These are phyloP conservation scores for Aspergillus ochraceoroseus DNA, from an alignment of 2,329 filamentous ascomycete genomes.

Conservation along the genomic window DNA sequence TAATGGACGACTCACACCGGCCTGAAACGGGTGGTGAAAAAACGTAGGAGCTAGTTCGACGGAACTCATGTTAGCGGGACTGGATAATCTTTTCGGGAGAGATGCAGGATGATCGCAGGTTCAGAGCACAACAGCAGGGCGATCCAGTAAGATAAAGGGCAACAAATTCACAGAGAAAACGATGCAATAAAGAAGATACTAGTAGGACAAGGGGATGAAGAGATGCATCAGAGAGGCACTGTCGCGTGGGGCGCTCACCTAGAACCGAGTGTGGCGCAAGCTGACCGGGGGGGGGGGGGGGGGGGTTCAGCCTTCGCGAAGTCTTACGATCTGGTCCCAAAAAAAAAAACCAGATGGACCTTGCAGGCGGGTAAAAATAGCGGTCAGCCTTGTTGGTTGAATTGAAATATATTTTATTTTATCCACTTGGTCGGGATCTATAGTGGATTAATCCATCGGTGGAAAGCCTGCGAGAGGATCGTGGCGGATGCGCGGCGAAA, in stretches of 20 bases:
- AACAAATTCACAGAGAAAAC: background rate
- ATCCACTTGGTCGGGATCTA: slow-evolving; percentile 13
- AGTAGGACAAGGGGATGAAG: slow-evolving; percentile 8
- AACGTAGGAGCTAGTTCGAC: slow-evolving; percentile 30
- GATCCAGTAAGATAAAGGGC: slow-evolving; percentile 1
- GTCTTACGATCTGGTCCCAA: slow-evolving; percentile 15
- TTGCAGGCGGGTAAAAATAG: slow-evolving; percentile 28
- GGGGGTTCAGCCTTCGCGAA: slow-evolving; percentile 34
- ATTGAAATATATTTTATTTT: slow-evolving; percentile 12
- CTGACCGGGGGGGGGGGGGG: slow-evolving; percentile 30
- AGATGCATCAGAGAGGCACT: slow-evolving; percentile 18
- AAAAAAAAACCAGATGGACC: slow-evolving; percentile 16
- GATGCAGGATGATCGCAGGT: slow-evolving; percentile 1
- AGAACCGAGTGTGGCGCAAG: slow-evolving; percentile 45
- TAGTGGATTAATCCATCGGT: slow-evolving; percentile 20
- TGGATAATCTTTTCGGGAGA: slow-evolving; percentile 7
- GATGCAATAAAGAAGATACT: slow-evolving; percentile 7
- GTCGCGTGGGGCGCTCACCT: slow-evolving; percentile 39
- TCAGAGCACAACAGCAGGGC: slow-evolving; percentile 1
- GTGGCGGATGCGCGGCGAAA: slow-evolving; percentile 18
- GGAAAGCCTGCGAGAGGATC: slow-evolving; percentile 11
- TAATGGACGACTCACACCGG: slow-evolving; percentile 31
- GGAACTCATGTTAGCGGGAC: slow-evolving; percentile 35
- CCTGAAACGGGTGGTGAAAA: slow-evolving; percentile 30
- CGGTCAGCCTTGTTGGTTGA: slow-evolving; percentile 22